Percentiles rank a stretch among this genome's conserved stretches.
These are phyloP conservation scores for Solanum clarkiae DNA, from an alignment of 257 asterid species.

Conservation along the genomic window DNA sequence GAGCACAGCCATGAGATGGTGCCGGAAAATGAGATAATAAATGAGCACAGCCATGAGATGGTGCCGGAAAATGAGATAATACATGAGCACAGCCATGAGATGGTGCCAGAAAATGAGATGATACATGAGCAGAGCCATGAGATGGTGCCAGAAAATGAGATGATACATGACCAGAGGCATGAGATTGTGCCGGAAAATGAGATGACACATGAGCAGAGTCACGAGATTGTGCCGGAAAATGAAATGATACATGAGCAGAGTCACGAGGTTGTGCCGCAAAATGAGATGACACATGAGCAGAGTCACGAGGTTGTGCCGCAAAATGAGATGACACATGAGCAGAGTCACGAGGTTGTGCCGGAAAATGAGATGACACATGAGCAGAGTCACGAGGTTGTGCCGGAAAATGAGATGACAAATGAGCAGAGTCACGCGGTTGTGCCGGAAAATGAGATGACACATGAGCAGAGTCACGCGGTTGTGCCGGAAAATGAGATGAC, in stretches of 20 bases:
- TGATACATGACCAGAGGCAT: not conserved
- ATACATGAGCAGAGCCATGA: not conserved
- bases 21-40: not conserved
- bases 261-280: not conserved
- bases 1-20: not conserved
- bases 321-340: not conserved
- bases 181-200: not conserved
- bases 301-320: not conserved
- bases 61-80: not conserved
- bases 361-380: not conserved
- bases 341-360: not conserved
- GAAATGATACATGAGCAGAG: not conserved
- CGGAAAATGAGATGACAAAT: not conserved
- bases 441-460: not conserved
- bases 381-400: not conserved
- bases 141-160: not conserved
- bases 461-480: not conserved
- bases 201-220: not conserved
- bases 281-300: not conserved
- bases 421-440: not conserved
- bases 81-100: not conserved
- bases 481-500: not conserved
- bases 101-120: not conserved
- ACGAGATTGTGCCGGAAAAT: not conserved
- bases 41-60: not conserved